Base-by-base conservation (phyloP, 306 rosid species). In the Rosa multiflora region DNA sequence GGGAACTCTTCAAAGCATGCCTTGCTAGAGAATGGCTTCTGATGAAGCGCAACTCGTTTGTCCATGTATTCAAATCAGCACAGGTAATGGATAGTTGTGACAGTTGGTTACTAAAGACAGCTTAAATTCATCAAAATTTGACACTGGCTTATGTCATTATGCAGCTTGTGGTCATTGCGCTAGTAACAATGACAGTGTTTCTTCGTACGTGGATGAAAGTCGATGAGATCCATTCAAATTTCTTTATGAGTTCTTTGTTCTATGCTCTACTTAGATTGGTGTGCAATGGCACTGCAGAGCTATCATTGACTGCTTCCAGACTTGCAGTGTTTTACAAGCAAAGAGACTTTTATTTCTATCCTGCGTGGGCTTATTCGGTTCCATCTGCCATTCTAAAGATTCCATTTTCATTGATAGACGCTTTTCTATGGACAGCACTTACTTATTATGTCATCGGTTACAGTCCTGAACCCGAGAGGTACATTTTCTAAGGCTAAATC, bases 391-490 rank as follows among this genome's bases (percentile, higher is more conserved):
- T 89, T 49, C 63, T 87, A 15, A 89, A 89, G 82, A 81, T 89
- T 59, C 92, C 90, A 35, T 82, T 85, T 72, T 89, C 92, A 47
- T 63, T 85, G 9, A 53, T 89, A 59, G 92, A 89, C 80, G 82
- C 92, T 55, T 72, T 87, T 81, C 79, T 89, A 64, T 89, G 92
- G 92, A 87, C 90, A 35, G 18, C 79, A 14, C 80, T 87, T 59
- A 77, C 92, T 63, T 89, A 87, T 75, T 89, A 89, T 74, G 92
- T 85, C 48, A 85, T 89, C 13, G 92, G 92, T 71, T 86, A 85
- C 86, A 86, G 92, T 79, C 90, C 92, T 2, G 92, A 89, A 72
- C 52, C 81, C 21, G 83, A 80, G 52, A 86, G 90, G 92, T 88
- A 32, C 44, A 32, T 18, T 8, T 11, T 67, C n/a, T 4, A 20